Evolutionary conservation across 306 rosid genomes (phyloP).

Genomic region (Pyrus betulifolia): DNA sequence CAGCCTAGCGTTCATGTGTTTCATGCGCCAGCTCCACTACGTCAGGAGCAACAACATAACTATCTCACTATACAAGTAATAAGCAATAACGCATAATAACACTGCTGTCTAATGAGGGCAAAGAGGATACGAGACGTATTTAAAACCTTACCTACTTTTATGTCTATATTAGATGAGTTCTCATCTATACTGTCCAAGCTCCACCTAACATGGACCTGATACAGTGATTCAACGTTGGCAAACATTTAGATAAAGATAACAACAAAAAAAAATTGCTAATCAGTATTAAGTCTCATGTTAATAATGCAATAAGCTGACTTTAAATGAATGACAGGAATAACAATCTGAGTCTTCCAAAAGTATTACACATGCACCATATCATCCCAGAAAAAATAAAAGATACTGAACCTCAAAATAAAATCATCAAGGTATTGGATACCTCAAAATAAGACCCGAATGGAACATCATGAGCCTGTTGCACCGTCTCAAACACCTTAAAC

Average conservation of each 20-base stretch:
- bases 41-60: not conserved
- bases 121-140: not conserved
- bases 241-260: not conserved
- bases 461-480: constrained; percentile 98
- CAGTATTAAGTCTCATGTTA: not conserved
- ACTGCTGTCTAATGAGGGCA: not conserved
- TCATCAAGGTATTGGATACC: constrained; percentile 36
- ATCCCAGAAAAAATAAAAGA: not conserved
- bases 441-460: constrained; percentile 93
- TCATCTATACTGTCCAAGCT: constrained; percentile 43
- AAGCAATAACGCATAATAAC: not conserved
- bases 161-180: constrained; percentile 61
- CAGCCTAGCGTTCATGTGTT: not conserved
- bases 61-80: not conserved
- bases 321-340: not conserved
- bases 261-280: not conserved
- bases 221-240: constrained; percentile 17
- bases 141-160: constrained; percentile 74
- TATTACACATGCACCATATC: not conserved
- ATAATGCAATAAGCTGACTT: not conserved
- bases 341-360: not conserved
- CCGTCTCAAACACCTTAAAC: constrained; percentile 82
- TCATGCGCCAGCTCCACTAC: not conserved
- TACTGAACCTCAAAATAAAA: not conserved
- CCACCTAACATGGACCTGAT: constrained; percentile 91